Evolutionary conservation across 495 filamentous ascomycete species (phyloP), one percentile per base, ranked within the genome.

Genomic region (Pyrenula massariospora): DNA sequence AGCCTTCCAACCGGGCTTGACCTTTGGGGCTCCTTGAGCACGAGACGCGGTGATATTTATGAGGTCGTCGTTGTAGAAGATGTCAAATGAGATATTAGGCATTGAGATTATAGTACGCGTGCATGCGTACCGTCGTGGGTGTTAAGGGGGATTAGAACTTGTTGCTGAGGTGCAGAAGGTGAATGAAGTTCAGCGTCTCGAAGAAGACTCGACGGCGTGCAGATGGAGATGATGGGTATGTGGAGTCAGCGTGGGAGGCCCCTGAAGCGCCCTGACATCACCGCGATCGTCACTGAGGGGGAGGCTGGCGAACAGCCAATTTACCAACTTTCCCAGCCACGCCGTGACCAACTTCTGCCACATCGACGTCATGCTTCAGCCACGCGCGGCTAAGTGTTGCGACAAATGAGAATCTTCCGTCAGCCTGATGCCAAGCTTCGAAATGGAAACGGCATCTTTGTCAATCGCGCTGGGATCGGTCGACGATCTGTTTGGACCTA

Each of bases 11-110:
- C 22, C 53, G 31, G 53, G 53, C 11, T 25, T 55, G 21, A 55
- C 53, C 25, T 55, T 55, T 21, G 53, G 53, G 22, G 31, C 53
- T 12, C 53, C 53, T 19, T 55, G 53, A 10, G 53, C 23, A 21
- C 53, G 23, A n/a, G 53, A 24, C 15, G 31, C 23, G n/a, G 53
- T 58, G 56, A 54, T 56, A 22, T 47, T 54, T 23, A 58, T 56
- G 52, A 54, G 22, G 52, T 54, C 24, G 52, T 24, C 20, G 31
- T 58, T 50, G 11, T 56, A 54, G 52, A 56, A 56, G 54, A 56
- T 23, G 56, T 58, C 52, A 50, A 55, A 25, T 2, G 23, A 36
- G 53, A 55, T 36, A 22, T 55, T 55, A 25, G 53, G 53, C 53
- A 55, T 55, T 55, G 53, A 24, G 53, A 53, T n/a, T 3, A 1